Percentiles rank a stretch among this genome's conserved stretches.
Evolutionary conservation across 164 flowering plant genomes (phyloP).

Genomic region (Houttuynia cordata): DNA sequence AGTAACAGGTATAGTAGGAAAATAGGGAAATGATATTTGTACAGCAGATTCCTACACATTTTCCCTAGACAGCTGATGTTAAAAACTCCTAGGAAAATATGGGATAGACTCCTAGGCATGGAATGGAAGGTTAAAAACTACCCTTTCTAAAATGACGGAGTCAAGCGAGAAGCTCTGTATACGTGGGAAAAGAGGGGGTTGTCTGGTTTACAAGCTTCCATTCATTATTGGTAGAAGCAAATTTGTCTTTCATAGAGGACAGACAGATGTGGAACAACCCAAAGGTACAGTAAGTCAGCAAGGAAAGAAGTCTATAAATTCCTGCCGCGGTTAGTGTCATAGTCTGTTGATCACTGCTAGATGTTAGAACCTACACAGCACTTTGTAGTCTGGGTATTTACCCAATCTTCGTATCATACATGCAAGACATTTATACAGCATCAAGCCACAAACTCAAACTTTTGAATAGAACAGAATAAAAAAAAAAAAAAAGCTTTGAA

Average conservation of each 20-base stretch:
- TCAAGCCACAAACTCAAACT: too few species aligned
- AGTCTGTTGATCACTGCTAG: not conserved
- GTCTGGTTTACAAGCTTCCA: constrained; percentile 29
- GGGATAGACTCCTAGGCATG: not conserved
- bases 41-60: too few species aligned
- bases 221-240: constrained; percentile 46
- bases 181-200: not conserved
- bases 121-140: constrained; percentile 10
- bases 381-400: too few species aligned
- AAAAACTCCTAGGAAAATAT: too few species aligned
- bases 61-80: too few species aligned
- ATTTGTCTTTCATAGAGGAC: constrained; percentile 44
- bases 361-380: not conserved
- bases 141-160: not conserved
- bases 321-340: constrained; percentile 10
- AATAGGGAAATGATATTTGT: too few species aligned
- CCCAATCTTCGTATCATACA: not conserved
- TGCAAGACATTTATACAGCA: too few species aligned
- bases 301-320: constrained; percentile 3
- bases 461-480: too few species aligned
- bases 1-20: constrained; percentile 5
- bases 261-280: constrained; percentile 39
- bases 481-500: too few species aligned
- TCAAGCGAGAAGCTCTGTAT: not conserved
- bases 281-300: constrained; percentile 1